Percentiles rank a stretch among this genome's conserved stretches.
These are phyloP conservation scores for Gloeopeniophorella convolvens DNA, from an alignment of 768 basidiomycete species.

Conservation along the genomic window DNA sequence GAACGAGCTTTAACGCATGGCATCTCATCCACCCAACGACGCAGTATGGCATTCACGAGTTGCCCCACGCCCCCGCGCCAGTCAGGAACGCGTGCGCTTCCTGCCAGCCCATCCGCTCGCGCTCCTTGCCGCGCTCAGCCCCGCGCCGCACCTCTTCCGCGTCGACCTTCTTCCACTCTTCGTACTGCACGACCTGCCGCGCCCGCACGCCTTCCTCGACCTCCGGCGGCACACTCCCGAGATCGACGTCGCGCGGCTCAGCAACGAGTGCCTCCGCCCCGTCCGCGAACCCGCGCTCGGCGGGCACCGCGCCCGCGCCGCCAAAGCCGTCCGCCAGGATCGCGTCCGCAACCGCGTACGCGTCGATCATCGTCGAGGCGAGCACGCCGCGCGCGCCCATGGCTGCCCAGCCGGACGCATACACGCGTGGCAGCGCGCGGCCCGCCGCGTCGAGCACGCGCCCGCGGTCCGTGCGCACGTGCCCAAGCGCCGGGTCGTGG, in stretches of 20 bases:
- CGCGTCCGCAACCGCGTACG: slow-evolving; percentile 69
- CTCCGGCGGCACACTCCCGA: slow-evolving; percentile 44
- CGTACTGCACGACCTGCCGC: slow-evolving; percentile 51
- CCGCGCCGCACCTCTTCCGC: slow-evolving; percentile 64
- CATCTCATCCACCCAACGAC: too few relatives aligned
- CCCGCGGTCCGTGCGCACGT: slow-evolving; percentile 47
- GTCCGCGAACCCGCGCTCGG: neutral
- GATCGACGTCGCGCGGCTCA: slow-evolving; percentile 27
- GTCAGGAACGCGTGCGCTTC: slow-evolving; percentile 37
- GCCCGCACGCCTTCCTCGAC: slow-evolving; percentile 37
- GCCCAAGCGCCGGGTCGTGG: slow-evolving; percentile 50
- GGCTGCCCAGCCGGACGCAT: slow-evolving; percentile 92
- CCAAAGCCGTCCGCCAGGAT: slow-evolving; percentile 54
- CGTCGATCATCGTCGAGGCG: slow-evolving; percentile 89
- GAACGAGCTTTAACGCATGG: too few relatives aligned
- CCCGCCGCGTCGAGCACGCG: slow-evolving; percentile 39
- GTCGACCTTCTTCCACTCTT: slow-evolving; percentile 72
- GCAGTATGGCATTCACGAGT: too few relatives aligned
- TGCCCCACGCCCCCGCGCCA: neutral
- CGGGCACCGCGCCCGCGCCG: slow-evolving; percentile 4
- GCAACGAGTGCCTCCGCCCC: slow-evolving; percentile 26
- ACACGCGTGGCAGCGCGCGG: slow-evolving; percentile 51
- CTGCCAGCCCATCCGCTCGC: slow-evolving; percentile 71
- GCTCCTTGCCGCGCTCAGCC: slow-evolving; percentile 51
- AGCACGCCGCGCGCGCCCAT: slow-evolving; percentile 88